A percentile compares a stretch with the other conserved stretches of the same genome.
These are phyloP conservation scores for Albifimbria verrucaria DNA, from an alignment of 2,329 filamentous ascomycete species.

Conservation along the genomic window DNA sequence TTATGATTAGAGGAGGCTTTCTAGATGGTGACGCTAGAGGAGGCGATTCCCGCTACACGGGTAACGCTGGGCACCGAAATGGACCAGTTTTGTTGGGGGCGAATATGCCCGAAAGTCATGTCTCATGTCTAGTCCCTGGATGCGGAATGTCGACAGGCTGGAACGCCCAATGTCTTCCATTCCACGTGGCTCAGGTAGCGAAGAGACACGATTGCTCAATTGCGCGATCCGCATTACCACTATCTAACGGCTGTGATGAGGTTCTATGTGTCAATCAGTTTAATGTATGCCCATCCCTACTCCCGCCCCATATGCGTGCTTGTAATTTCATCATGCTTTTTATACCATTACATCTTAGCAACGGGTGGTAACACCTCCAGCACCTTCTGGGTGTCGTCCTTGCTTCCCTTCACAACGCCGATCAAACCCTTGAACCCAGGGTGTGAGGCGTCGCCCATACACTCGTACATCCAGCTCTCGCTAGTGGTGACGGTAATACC, in stretches of 20 bases:
- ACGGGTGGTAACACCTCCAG: slow-evolving; percentile 59
- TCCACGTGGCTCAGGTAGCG: background rate
- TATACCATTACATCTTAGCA: slow-evolving; percentile 47
- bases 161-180: background rate
- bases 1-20: background rate
- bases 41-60: slow-evolving; percentile 10
- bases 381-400: slow-evolving; percentile 64
- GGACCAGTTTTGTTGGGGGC: too few relatives aligned
- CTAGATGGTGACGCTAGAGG: slow-evolving; percentile 6
- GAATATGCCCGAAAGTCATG: too few relatives aligned
- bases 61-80: too few relatives aligned
- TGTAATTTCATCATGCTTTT: background rate
- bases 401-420: slow-evolving; percentile 73
- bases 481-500: slow-evolving; percentile 80
- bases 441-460: slow-evolving; percentile 75
- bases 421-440: slow-evolving; percentile 71
- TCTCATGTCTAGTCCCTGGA: background rate
- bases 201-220: too few relatives aligned
- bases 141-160: background rate
- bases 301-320: background rate
- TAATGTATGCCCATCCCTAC: too few relatives aligned
- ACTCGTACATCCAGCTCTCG: slow-evolving; percentile 88
- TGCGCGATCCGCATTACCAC: too few relatives aligned
- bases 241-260: too few relatives aligned
- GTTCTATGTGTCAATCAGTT: too few relatives aligned